Base-by-base conservation (phyloP, 2,329 filamentous ascomycete species). In the Aureobasidium subglaciale region DNA sequence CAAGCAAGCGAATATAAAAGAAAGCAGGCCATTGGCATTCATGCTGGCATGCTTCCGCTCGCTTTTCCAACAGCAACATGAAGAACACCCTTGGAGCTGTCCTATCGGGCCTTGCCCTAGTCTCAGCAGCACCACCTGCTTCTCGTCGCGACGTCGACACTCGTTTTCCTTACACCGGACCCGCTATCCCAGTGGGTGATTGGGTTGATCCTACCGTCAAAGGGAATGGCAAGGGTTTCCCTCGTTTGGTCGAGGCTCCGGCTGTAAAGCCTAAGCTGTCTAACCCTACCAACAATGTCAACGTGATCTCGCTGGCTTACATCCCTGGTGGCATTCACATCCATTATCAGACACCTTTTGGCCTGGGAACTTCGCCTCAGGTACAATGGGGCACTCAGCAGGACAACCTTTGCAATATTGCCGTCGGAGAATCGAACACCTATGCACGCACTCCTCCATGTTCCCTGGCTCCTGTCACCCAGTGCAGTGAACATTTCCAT, bases 271-370 rank as follows among this genome's bases (percentile, higher is more conserved):
- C 77, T 4, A 66, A 65, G 24, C 66, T 63, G 6, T 58, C 59
- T 9, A 72, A 75, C 43, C 73, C 76, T 6, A 74, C 67, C 37
- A 80, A 79, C 68, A 80, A 79, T 53, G 63, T 80, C 63, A 79
- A 80, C 59, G 77, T 79, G 34, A 76, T 79, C 56, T 72, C 72
- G 4, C 59, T 77, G 56, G 69, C 76, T 1, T 79, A 78, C 58
- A 58, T 78, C 2, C 75, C 75, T 1, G 63, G 68, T 48, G 77
- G 77, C 30, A 74, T 79, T 62, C 77, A 77, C 62, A 71, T 79
- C 55, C 77, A 79, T 64, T 80, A 72, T 63, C 77, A 79, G 65
- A 79, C 77, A 0, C 75, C 77, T 0, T 80, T 79, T 59, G 77
- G 77, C 6, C 64, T 80, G n/a, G 74, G 72, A 13, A 63, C 61